Evolutionary conservation across 148 eudicot species (phyloP), one percentile per base, ranked within the genome.

Genomic region (Mesembryanthemum crystallinum): DNA sequence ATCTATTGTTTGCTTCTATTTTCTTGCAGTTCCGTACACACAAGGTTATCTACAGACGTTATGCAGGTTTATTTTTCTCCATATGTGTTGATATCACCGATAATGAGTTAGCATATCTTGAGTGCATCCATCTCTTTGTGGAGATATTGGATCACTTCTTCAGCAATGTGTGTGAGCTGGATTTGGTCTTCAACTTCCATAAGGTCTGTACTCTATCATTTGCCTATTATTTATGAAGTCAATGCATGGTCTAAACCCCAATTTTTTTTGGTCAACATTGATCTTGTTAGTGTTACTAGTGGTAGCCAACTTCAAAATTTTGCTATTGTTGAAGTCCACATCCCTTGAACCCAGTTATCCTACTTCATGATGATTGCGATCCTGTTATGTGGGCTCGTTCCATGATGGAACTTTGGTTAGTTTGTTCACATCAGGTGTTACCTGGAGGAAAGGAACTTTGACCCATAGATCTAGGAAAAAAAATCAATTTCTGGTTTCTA

Each of bases 151-250:
- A 95, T 79, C 98, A 95, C 78, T 95, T 95, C 76, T 95, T 92
- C 94, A 92, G 98, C 90, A 95, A 92, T 78, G 99, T 95, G 45
- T 95, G 98, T 43, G 97, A 95, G 89, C 90, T 95, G 66, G 98
- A 95, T 88, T 78, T 95, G 79, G 98, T 92, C 32, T 95, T 92
- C 80, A 95, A 95, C 81, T 95, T 95, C 60, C 88, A 85, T 42
- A 85, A 85, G 88, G 82, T 85, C 2, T 70, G 83, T 67, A 23
- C 24, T 18, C 60, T 37, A 2, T 39, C 21, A 20, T 68, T n/a
- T 74, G 29, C 15, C 8, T 14, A 24, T 42, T 11, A n/a, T 12
- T 65, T 60, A 20, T 23, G 18, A 65, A 9, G n/a, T 71, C 57
- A 5, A 28, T 10, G n/a, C 3, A 67, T 11, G 32, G 27, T 15